Conservation (phyloP, 2,329 filamentous ascomycete genomes). For the Arachnopeziza araneosa region DNA sequence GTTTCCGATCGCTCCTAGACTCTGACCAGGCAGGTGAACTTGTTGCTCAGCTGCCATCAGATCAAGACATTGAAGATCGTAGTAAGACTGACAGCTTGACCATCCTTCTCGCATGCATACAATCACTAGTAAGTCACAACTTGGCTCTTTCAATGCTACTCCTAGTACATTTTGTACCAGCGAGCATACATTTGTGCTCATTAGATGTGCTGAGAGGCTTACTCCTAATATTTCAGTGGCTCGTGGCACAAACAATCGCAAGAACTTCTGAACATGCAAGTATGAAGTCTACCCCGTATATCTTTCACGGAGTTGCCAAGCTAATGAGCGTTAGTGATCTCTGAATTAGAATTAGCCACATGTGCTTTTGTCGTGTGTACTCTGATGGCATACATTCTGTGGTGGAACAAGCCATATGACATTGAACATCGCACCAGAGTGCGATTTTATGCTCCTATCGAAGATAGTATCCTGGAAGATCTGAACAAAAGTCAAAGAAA, state of each 20-base stretch:
- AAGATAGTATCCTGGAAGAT: neutral
- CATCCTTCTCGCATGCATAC: neutral
- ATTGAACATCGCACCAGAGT: neutral
- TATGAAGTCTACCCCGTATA: neutral
- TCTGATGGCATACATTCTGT: neutral
- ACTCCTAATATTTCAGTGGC: neutral
- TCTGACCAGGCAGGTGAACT: neutral
- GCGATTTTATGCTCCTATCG: neutral
- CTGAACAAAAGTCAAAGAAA: neutral
- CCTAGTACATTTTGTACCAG: neutral
- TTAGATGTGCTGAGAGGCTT: neutral
- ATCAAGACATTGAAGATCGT: neutral
- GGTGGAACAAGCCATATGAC: conserved; percentile 3
- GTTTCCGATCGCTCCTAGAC: neutral
- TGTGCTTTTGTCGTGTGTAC: conserved; percentile 1
- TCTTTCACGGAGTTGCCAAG: neutral
- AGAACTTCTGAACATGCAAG: neutral
- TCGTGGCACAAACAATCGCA: neutral
- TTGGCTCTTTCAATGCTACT: neutral
- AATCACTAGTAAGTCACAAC: neutral
- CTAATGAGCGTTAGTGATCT: neutral
- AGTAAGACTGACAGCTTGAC: neutral
- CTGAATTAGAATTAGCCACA: neutral
- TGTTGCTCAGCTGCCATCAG: neutral
- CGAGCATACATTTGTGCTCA: neutral